Percentiles rank a stretch among this genome's conserved stretches.
Evolutionary conservation across 768 basidiomycete species (phyloP).

Genomic region (Mycena olivaceomarginata): DNA sequence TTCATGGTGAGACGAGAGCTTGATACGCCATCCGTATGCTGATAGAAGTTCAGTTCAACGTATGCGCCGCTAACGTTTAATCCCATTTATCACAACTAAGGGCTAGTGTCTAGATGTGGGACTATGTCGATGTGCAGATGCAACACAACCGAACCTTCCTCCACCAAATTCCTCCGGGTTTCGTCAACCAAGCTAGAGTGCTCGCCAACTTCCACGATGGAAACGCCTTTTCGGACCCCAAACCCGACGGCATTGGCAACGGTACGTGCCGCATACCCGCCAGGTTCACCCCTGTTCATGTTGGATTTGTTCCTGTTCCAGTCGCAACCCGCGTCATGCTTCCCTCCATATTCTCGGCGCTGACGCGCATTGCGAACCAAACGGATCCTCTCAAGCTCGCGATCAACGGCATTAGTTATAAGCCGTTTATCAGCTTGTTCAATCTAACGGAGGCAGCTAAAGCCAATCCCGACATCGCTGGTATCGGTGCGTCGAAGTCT

Average conservation of each 20-base stretch:
- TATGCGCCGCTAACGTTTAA: constrained; percentile 45
- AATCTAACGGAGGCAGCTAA: constrained; percentile 70
- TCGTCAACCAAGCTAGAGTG: constrained; percentile 64
- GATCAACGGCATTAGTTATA: constrained; percentile 72
- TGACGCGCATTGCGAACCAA: constrained; percentile 63
- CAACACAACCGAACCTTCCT: constrained; percentile 71
- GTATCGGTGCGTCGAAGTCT: constrained; percentile 54
- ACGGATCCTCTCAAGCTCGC: constrained; percentile 65
- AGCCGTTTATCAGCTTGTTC: constrained; percentile 75
- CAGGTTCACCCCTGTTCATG: background rate
- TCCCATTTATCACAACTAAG: background rate
- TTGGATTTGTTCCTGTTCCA: constrained; percentile 41
- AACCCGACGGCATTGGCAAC: constrained; percentile 67
- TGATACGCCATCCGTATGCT: no score
- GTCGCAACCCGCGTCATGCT: constrained; percentile 71
- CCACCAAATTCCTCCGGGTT: constrained; percentile 56
- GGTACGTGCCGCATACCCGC: constrained; percentile 48
- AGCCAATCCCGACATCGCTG: constrained; percentile 61
- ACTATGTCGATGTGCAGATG: constrained; percentile 72
- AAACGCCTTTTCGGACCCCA: constrained; percentile 64
- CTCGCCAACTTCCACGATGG: constrained; percentile 76
- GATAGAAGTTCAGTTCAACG: constrained; percentile 63
- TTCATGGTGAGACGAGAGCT: constrained; percentile 60
- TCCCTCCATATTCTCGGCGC: constrained; percentile 64
- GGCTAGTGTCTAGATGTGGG: constrained; percentile 60